phyloP scores from a whole-genome alignment of 2,329 filamentous ascomycete species.

The Fusarium sacchari region DNA sequence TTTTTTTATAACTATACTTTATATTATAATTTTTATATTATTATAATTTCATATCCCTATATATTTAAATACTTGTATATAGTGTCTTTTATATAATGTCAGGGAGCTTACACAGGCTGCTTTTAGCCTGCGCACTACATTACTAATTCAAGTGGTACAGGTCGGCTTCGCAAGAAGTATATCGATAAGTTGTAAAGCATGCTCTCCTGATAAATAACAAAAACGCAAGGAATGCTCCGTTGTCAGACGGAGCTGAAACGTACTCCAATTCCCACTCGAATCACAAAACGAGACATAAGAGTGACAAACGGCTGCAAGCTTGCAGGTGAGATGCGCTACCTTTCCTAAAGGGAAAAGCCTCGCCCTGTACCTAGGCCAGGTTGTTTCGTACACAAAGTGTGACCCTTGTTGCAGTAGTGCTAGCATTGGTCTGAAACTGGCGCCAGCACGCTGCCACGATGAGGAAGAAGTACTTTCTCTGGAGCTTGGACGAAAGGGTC shows the following conservation, averaged over 20 bases:
- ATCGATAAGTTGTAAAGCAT: too few relatives aligned
- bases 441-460: background rate
- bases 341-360: background rate
- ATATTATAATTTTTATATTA: too few relatives aligned
- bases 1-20: too few relatives aligned
- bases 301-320: background rate
- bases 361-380: background rate
- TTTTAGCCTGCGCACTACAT: too few relatives aligned
- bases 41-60: too few relatives aligned
- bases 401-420: background rate
- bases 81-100: too few relatives aligned
- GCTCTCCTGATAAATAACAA: too few relatives aligned
- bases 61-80: too few relatives aligned
- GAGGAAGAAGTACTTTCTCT: background rate
- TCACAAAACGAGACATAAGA: background rate
- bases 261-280: background rate
- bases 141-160: too few relatives aligned
- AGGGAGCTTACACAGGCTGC: too few relatives aligned
- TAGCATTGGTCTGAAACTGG: background rate
- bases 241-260: background rate
- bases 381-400: background rate
- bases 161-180: too few relatives aligned
- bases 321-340: background rate
- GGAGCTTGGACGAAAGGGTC: background rate
- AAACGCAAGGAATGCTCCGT: background rate